Percentiles rank a stretch among this genome's conserved stretches.
Conservation (phyloP, 345 rosid species). For the Gossypium arboreum region DNA sequence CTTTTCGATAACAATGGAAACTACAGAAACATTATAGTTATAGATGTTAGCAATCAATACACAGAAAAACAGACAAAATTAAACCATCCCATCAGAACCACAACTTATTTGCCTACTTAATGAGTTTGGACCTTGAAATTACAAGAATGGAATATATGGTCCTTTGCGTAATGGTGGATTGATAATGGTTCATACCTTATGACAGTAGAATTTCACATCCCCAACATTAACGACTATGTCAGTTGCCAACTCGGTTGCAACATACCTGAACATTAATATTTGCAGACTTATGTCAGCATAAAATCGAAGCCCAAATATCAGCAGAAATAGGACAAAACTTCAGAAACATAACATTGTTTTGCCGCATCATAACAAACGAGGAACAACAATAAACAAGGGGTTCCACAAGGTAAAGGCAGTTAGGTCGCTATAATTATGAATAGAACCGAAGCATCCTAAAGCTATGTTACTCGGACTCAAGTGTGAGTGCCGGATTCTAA, state of each 20-base stretch:
- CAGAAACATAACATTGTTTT: not conserved
- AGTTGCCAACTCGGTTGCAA: constrained; percentile 60
- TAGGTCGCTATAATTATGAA: no score
- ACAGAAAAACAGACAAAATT: not conserved
- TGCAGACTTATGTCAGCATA: not conserved
- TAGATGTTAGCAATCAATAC: constrained; percentile 13
- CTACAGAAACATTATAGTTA: constrained; percentile 24
- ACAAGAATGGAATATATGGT: no score
- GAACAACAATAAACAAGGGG: no score
- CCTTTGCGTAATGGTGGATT: constrained; percentile 11
- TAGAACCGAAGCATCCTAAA: no score
- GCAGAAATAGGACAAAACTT: not conserved
- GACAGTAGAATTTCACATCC: constrained; percentile 57
- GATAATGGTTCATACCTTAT: constrained; percentile 48
- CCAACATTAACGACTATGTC: constrained; percentile 56
- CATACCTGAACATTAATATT: constrained; percentile 39
- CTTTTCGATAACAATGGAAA: constrained; percentile 73
- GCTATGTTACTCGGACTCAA: no score
- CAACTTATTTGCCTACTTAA: not conserved
- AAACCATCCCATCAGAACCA: not conserved
- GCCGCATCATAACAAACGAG: no score
- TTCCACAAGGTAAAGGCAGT: no score
- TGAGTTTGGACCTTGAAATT: not conserved
- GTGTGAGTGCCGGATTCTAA: no score
- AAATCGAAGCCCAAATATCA: not conserved